Evolutionary conservation across 495 filamentous ascomycete species (phyloP).

Genomic region (Aspergillus bertholletiae): DNA sequence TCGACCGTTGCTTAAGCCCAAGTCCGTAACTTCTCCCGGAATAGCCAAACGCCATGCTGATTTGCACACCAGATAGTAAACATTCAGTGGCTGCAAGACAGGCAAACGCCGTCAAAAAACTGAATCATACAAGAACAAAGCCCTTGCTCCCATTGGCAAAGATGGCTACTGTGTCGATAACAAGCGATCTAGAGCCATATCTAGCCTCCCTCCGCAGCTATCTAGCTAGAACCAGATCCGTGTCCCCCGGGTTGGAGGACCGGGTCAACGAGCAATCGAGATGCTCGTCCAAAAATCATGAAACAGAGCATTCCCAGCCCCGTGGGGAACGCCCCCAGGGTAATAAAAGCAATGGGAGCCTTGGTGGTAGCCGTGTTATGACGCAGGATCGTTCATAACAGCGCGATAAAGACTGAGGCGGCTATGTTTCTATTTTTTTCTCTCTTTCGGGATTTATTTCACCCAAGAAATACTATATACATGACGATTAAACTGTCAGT

Average conservation of each 20-base stretch:
- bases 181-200: conserved; percentile 29
- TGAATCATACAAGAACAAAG: not conserved
- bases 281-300: not conserved
- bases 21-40: not conserved
- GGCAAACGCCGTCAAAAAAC: not conserved
- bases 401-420: not conserved
- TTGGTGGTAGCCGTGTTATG: not conserved
- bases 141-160: not conserved
- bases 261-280: not conserved
- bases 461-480: conserved; percentile 42
- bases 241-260: not conserved
- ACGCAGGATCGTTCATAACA: not conserved
- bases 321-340: not conserved
- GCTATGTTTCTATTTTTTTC: not conserved
- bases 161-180: conserved; percentile 30
- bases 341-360: not conserved
- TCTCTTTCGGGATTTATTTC: conserved; percentile 3
- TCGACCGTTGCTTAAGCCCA: conserved; percentile 1
- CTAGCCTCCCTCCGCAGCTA: conserved; percentile 28
- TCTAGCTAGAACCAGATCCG: conserved; percentile 13
- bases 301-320: not conserved
- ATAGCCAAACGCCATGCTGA: conserved; percentile 12
- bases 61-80: conserved; percentile 12
- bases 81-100: not conserved
- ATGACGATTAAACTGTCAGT: conserved; percentile 6